Conservation (phyloP, 495 filamentous ascomycete genomes). For the Aspergillus conjunctus region DNA sequence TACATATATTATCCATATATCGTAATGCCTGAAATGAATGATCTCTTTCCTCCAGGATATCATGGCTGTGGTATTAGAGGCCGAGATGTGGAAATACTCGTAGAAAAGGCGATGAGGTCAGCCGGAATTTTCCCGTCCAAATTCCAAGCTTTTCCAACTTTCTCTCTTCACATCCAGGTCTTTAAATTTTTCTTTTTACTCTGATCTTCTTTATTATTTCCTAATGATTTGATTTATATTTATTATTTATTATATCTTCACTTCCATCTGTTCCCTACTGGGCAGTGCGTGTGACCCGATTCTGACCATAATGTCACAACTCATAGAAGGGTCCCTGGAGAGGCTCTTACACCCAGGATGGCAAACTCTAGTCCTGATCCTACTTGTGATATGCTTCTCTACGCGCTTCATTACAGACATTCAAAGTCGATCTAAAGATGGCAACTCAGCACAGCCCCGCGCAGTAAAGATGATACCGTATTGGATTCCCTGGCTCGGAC, state of each 20-base stretch:
- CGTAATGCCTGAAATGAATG: not conserved
- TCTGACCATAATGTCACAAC: not conserved
- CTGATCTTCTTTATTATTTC: not conserved
- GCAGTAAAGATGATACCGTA: slow-evolving; percentile 53
- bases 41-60: not conserved
- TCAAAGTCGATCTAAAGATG: slow-evolving; percentile 31
- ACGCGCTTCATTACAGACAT: slow-evolving; percentile 46
- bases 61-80: too few relatives aligned
- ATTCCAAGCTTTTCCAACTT: too few relatives aligned
- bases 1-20: too few relatives aligned
- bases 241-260: too few relatives aligned
- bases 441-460: slow-evolving; percentile 26
- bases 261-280: not conserved
- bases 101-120: not conserved
- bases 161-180: too few relatives aligned
- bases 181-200: not conserved
- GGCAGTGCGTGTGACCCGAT: too few relatives aligned
- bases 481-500: slow-evolving; percentile 61
- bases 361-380: not conserved
- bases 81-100: too few relatives aligned
- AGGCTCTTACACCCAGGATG: not conserved
- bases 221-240: too few relatives aligned
- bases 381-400: slow-evolving; percentile 25
- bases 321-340: not conserved
- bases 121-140: not conserved